A percentile compares a stretch with the other conserved stretches of the same genome.
Evolutionary conservation across 1,284 basidiomycete genomes (phyloP).

Genomic region (Malassezia arunalokei): DNA sequence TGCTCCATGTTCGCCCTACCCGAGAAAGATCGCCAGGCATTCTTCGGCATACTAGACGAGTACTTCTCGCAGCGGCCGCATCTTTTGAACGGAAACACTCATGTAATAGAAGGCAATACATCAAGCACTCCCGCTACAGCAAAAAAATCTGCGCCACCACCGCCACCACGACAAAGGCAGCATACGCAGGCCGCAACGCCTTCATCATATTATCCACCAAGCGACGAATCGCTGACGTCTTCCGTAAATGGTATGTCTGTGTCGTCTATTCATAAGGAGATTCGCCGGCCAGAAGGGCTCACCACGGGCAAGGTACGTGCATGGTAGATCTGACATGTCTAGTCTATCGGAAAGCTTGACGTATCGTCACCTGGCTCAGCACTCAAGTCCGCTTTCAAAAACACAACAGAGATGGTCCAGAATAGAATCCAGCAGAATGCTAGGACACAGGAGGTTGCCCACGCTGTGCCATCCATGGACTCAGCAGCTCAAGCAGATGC

Average conservation of each 20-base stretch:
- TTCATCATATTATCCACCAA: not conserved
- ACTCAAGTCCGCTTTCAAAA: not conserved
- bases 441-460: not conserved
- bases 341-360: constrained; percentile 9
- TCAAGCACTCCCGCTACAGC: not conserved
- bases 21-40: constrained; percentile 22
- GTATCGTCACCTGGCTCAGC: constrained; percentile 5
- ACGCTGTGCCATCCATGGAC: not conserved
- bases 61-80: constrained; percentile 34
- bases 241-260: not conserved
- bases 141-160: not conserved
- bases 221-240: not conserved
- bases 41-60: constrained; percentile 32
- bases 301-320: constrained; percentile 9
- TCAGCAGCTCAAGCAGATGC: not conserved
- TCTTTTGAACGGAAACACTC: not conserved
- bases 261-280: not conserved
- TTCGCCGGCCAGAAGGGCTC: constrained; percentile 5
- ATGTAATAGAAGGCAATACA: not conserved
- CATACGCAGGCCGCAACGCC: not conserved
- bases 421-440: too few relatives aligned
- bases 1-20: constrained; percentile 21
- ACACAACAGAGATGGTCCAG: not conserved
- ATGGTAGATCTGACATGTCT: not conserved
- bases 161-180: not conserved